Evolutionary conservation across 306 rosid species (phyloP), one percentile per base, ranked within the genome.

Genomic region (Chamaecrista fasciculata): DNA sequence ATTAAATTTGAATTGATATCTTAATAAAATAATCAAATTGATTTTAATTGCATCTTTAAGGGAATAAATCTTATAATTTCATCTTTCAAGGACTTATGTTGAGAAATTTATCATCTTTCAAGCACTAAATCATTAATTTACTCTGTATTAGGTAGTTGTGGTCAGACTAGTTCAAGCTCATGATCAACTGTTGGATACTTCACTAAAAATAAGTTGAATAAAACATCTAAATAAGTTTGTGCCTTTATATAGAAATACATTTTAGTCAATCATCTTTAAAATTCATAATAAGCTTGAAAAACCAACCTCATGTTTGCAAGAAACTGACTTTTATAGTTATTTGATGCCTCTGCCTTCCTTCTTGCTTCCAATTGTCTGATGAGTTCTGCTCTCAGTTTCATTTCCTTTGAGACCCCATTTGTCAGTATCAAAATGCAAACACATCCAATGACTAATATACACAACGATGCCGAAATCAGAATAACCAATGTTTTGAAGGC

Each of bases 371-470:
- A 81, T 50, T 95, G 99, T 76, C 87, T 87, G 33, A 95, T 95
- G 53, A 95, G 79, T 76, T 89, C 99, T 47, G 97, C 99, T 78
- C 99, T 82, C n/a, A 95, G 95, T 67, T 87, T 89, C 99, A 95
- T 95, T 81, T 95, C 99, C 91, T 95, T 95, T 21, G 99, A 95
- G 21, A 95, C 99, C 79, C 99, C 99, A 40, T 91, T 95, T 15
- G 99, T 95, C 76, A 95, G 83, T 72, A 95, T 89, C 75, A 95
- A 81, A 69, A 95, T 95, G 79, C 97, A 95, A 40, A 95, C 80
- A 70, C 99, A 95, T 73, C 99, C 99, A 71, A 81, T 87, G 69
- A 95, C 88, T 56, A 95, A 82, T 67, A 91, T 95, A 62, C 97
- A 87, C 51, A 95, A 75, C 2, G 99, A 80, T 19, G 97, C 99